A percentile compares a stretch with the other conserved stretches of the same genome.
These are phyloP conservation scores for Pythium rhizo-oryzae DNA, from an alignment of 352 stramenopile species.

Conservation along the genomic window DNA sequence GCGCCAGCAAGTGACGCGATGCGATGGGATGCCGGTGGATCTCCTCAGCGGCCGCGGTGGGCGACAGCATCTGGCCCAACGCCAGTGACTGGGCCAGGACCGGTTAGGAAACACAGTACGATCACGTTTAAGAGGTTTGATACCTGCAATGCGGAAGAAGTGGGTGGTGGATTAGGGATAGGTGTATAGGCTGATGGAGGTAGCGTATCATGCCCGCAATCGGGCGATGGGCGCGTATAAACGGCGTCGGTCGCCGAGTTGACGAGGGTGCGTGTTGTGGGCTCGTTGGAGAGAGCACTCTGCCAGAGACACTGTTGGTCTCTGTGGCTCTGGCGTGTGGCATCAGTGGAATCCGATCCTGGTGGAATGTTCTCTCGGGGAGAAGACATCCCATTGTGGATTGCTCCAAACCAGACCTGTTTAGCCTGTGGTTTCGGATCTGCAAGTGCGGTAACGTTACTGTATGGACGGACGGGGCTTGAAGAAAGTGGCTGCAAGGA, in stretches of 20 bases:
- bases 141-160: background rate
- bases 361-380: background rate
- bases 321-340: no score
- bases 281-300: background rate
- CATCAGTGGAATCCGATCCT: no score
- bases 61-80: constrained; percentile 4
- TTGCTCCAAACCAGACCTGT: background rate
- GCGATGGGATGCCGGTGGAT: constrained; percentile 2
- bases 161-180: background rate
- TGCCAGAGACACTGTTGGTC: no score
- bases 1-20: background rate
- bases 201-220: background rate
- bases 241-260: background rate
- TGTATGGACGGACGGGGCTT: no score
- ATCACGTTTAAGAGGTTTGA: constrained; percentile 6
- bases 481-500: no score
- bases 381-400: background rate
- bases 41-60: background rate
- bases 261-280: background rate
- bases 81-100: constrained; percentile 8
- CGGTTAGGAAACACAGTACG: background rate
- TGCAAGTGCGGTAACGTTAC: no score
- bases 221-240: background rate
- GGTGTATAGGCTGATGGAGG: background rate
- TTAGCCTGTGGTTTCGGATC: background rate